These are phyloP conservation scores for Colletotrichum liaoningense DNA, from an alignment of 2,329 filamentous ascomycete genomes.

Conservation along the genomic window DNA sequence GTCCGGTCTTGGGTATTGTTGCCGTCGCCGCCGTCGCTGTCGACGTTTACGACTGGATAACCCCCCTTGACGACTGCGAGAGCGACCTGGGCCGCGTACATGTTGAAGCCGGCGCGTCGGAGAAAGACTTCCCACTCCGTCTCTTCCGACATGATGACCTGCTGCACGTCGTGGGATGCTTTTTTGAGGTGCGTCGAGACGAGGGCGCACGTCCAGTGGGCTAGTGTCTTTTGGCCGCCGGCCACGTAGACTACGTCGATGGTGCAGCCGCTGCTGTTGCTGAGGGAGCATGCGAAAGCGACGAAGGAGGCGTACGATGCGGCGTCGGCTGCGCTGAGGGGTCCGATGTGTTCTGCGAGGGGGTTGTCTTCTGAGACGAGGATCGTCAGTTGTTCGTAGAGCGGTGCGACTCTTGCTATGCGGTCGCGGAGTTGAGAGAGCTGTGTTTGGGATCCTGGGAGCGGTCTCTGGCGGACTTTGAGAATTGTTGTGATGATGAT, in stretches of 20 bases:
- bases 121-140: constrained; percentile 53
- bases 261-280: constrained; percentile 38
- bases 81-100: constrained; percentile 49
- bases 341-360: constrained; percentile 53
- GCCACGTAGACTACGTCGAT: constrained; percentile 59
- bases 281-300: constrained; percentile 57
- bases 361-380: constrained; percentile 69
- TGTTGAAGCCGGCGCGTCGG: constrained; percentile 49
- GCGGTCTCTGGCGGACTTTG: constrained; percentile 76
- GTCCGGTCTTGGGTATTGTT: constrained; percentile 39
- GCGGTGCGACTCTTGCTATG: constrained; percentile 61
- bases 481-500: constrained; percentile 79
- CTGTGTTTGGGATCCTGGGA: constrained; percentile 60
- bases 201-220: constrained; percentile 64
- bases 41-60: constrained; percentile 20
- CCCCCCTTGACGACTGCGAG: constrained; percentile 41
- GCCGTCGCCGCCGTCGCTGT: background rate
- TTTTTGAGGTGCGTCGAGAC: constrained; percentile 58
- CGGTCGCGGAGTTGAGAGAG: constrained; percentile 64
- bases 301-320: constrained; percentile 61
- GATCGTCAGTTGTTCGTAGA: constrained; percentile 77
- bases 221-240: constrained; percentile 61
- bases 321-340: constrained; percentile 53
- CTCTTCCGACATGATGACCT: constrained; percentile 51
- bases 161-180: constrained; percentile 40